Evolutionary conservation across 805 yeast species (phyloP).

Genomic region (Starmerella powellii): DNA sequence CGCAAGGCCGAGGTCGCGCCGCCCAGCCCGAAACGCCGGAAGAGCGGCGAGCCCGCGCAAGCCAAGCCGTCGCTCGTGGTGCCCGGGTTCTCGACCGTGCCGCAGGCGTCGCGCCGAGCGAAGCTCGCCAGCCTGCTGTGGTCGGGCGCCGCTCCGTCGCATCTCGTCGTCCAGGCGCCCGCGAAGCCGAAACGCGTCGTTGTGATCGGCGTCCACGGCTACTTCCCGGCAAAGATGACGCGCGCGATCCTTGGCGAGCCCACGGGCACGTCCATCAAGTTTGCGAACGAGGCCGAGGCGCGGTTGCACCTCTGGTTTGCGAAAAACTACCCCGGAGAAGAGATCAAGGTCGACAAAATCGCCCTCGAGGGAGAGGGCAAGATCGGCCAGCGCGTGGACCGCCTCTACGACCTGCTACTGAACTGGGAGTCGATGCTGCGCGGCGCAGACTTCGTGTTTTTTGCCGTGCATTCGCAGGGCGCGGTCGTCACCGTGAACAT

Average conservation of each 20-base stretch:
- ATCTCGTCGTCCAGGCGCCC: not conserved
- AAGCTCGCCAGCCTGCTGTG: conserved; percentile 24
- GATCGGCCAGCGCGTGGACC: conserved; percentile 72
- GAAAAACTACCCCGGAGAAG: conserved; percentile 29
- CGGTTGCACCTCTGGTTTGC: conserved; percentile 58
- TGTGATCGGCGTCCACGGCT: conserved; percentile 91
- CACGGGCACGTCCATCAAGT: conserved; percentile 85
- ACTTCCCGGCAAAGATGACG: conserved; percentile 77
- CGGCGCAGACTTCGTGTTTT: conserved; percentile 70
- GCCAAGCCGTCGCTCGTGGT: conserved; percentile 12
- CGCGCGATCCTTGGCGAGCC: conserved; percentile 89
- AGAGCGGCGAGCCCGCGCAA: conserved; percentile 6
- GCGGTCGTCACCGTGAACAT: conserved; percentile 79
- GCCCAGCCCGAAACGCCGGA: conserved; percentile 8
- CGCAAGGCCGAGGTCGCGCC: conserved; percentile 18
- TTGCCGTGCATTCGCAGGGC: conserved; percentile 94
- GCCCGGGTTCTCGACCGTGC: conserved; percentile 10
- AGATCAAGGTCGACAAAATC: conserved; percentile 65
- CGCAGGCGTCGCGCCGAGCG: conserved; percentile 19
- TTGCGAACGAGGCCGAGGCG: conserved; percentile 80
- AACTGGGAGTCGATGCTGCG: conserved; percentile 49
- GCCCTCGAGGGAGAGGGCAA: conserved; percentile 92
- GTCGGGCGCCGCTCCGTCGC: conserved; percentile 17
- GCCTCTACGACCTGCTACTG: conserved; percentile 57
- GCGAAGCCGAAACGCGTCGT: conserved; percentile 34